These are phyloP conservation scores for Pseudotsuga menziesii DNA, from an alignment of 75 land plant genomes.

Conservation along the genomic window DNA sequence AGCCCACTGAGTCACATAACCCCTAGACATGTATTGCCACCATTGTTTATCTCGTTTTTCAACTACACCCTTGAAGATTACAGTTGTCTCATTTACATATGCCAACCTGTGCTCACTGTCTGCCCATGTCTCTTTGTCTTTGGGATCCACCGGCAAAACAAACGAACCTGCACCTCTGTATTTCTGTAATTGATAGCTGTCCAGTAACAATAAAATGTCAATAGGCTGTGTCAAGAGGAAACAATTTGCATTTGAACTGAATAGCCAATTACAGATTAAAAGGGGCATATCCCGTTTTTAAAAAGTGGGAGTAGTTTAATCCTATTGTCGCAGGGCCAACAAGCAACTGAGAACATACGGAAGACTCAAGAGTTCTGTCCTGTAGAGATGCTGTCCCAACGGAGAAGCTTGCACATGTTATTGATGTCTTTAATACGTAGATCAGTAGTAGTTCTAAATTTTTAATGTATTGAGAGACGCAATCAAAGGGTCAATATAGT, in stretches of 20 bases:
- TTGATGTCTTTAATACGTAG: too few relatives aligned
- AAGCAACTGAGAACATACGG: neutral
- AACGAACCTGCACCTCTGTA: constrained; percentile 37
- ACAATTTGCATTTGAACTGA: neutral
- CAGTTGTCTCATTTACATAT: constrained; percentile 48
- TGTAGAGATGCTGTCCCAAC: too few relatives aligned
- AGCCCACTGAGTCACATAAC: constrained; percentile 56
- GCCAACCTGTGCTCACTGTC: constrained; percentile 56
- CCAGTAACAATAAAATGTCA: neutral
- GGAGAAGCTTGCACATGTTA: too few relatives aligned
- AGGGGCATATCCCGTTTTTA: neutral
- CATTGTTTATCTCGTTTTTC: constrained; percentile 45
- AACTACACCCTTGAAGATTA: constrained; percentile 44
- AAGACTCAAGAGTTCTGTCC: too few relatives aligned
- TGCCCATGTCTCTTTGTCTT: constrained; percentile 45
- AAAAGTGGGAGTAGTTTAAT: neutral
- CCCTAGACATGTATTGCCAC: constrained; percentile 41
- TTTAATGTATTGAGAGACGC: neutral
- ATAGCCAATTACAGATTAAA: neutral
- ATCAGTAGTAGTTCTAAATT: too few relatives aligned
- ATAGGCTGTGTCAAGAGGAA: constrained; percentile 4
- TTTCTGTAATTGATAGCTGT: constrained; percentile 47
- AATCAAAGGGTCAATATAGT: neutral
- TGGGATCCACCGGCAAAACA: constrained; percentile 41
- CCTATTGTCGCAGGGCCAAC: neutral